phyloP scores from a whole-genome alignment of 805 yeast genomes.

The Teunomyces pallodes region DNA sequence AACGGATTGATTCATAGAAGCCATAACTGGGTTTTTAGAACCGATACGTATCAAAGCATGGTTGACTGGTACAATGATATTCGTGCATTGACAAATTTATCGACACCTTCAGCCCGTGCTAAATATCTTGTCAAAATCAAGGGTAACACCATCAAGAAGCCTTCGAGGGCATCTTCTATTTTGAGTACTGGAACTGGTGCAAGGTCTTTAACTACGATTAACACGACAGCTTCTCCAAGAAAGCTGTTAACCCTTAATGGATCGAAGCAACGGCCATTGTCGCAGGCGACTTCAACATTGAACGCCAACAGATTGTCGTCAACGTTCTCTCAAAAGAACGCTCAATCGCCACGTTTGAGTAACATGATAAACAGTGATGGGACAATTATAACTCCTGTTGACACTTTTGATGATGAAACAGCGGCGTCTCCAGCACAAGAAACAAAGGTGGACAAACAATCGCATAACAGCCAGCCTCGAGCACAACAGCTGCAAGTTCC shows the following conservation, averaged over 20 bases:
- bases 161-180: constrained; percentile 19
- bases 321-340: constrained; percentile 35
- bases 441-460: not conserved
- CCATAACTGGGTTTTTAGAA: constrained; percentile 93
- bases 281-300: constrained; percentile 19
- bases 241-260: constrained; percentile 1
- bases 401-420: constrained; percentile 15
- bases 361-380: constrained; percentile 47
- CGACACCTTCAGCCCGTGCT: constrained; percentile 60
- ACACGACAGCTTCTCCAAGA: constrained; percentile 9
- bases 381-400: constrained; percentile 42
- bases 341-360: constrained; percentile 35
- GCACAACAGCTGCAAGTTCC: not conserved
- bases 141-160: constrained; percentile 8
- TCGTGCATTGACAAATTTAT: constrained; percentile 59
- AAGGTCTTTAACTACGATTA: constrained; percentile 14
- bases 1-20: constrained; percentile 74
- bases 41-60: constrained; percentile 79
- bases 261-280: constrained; percentile 18
- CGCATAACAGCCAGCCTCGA: not conserved
- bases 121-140: constrained; percentile 30
- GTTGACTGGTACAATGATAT: constrained; percentile 82
- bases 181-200: constrained; percentile 13
- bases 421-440: not conserved
- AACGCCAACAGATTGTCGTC: constrained; percentile 33